phyloP scores from a whole-genome alignment of 140 eudicot species.

The Flaveria floridana region DNA sequence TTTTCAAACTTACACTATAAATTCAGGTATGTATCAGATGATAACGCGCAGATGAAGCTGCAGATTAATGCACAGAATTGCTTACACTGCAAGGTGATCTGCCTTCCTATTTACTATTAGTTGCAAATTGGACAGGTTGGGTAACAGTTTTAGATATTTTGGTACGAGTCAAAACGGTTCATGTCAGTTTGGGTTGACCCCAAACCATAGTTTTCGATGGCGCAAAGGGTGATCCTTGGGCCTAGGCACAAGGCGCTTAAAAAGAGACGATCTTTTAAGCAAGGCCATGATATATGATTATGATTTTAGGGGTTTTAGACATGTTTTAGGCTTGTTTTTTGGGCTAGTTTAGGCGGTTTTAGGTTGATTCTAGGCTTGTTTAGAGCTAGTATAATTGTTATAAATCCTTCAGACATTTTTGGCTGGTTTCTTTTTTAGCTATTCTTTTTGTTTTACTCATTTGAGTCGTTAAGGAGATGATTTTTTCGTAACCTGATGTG shows the following conservation, averaged over 20 bases:
- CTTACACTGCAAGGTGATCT: conserved; percentile 90
- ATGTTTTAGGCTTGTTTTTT: no score
- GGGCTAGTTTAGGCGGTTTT: no score
- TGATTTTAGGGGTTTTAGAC: no score
- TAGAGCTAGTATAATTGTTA: no score
- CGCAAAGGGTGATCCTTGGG: no score
- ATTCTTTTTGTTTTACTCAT: not conserved
- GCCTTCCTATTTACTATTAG: conserved; percentile 7
- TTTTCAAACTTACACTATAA: not conserved
- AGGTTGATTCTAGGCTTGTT: no score
- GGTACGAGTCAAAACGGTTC: not conserved
- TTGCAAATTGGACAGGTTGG: conserved; percentile 6
- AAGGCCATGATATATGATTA: no score
- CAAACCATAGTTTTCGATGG: not conserved
- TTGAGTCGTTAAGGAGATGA: not conserved
- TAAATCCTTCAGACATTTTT: no score
- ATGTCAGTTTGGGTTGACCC: conserved; percentile 5
- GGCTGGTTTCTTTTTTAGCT: no score
- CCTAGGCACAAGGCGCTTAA: no score
- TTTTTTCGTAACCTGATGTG: not conserved
- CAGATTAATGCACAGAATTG: conserved; percentile 97
- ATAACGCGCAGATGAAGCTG: conserved; percentile 68
- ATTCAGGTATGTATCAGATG: conserved; percentile 72
- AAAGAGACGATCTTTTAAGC: no score
- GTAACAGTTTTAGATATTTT: not conserved